Base-by-base conservation (phyloP, 1,284 basidiomycete species). In the Ceratobasidium sp. region DNA sequence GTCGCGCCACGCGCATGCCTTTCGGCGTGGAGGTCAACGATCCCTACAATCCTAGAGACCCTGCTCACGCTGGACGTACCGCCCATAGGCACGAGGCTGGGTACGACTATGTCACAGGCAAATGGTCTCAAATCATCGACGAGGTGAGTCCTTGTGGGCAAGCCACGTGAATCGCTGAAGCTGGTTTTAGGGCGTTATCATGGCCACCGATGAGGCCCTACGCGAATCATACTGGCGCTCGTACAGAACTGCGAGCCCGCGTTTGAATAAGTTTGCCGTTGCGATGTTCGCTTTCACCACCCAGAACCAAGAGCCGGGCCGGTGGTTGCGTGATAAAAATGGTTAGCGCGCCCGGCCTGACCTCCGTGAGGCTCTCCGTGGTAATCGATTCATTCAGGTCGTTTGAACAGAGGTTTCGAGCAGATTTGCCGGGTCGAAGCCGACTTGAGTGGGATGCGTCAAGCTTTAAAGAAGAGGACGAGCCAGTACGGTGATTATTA, bases 1-100 rank as follows among this genome's bases (percentile, higher is more conserved):
- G 53, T 8, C 65, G 65, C n/a, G 50, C 50, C 31, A 9, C 29
- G 54, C n/a, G 72, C 4, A 47, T 47, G 44, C 33, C 57, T 9
- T 74, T 14, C 54, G 72, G 72, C 7, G 56, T 59, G 15, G 56
- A 59, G 27, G 36, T 59, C 56, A 59, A 59, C 56, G 56, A 59
- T 22, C 17, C 56, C 27, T 33, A 59, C 56, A 22, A 59, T 22
- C 9, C 56, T 24, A 59, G 22, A 59, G 27, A 59, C 6, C 17
- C 29, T 31, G 31, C 29, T 22, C 45, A 48, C 45, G n/a, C n/a
- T 48, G 45, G 45, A 48, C 45, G 45, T n/a, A 11, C 9, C n/a
- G n/a, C n/a, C 11, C 45, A 11, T 9, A 48, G 9, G 45, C 45
- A 48, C 45, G 45, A 48, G 11, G 45, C 45, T n/a, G 45, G 45